These are phyloP conservation scores for Xylaria multiplex DNA, from an alignment of 2,329 filamentous ascomycete genomes.

Conservation along the genomic window DNA sequence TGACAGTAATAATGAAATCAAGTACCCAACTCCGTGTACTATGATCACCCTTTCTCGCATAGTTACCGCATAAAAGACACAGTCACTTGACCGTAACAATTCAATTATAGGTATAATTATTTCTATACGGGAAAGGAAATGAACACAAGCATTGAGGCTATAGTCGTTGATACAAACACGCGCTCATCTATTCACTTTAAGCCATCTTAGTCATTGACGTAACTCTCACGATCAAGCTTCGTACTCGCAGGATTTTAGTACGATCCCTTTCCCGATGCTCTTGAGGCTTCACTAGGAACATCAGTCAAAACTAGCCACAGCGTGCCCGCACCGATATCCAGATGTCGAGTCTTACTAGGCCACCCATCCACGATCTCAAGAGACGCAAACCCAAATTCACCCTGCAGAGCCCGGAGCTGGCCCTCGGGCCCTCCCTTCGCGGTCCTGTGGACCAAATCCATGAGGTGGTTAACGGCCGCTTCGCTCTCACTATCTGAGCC, in stretches of 20 bases:
- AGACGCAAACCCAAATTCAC: conserved; percentile 24
- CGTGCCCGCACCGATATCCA: conserved; percentile 30
- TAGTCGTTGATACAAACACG: background rate
- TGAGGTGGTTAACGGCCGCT: conserved; percentile 11
- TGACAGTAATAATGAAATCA: background rate
- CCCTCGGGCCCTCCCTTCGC: conserved; percentile 11
- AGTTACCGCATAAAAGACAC: too few relatives aligned
- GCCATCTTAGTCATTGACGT: background rate
- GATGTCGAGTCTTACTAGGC: background rate
- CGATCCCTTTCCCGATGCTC: background rate
- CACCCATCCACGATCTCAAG: conserved; percentile 21
- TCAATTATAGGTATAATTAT: background rate
- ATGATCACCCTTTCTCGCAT: background rate
- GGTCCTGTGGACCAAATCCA: conserved; percentile 17
- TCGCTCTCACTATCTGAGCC: background rate
- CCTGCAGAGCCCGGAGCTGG: conserved; percentile 25
- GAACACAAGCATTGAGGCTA: background rate
- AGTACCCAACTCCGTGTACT: background rate
- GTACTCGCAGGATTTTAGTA: background rate
- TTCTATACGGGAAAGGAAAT: background rate
- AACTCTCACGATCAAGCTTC: background rate
- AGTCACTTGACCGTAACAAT: background rate
- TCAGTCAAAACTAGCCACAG: conserved; percentile 36
- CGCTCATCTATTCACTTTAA: background rate
- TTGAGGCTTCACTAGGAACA: background rate